Evolutionary conservation across 495 filamentous ascomycete genomes (phyloP).

Genomic region (Clavariopsis aquatica): DNA sequence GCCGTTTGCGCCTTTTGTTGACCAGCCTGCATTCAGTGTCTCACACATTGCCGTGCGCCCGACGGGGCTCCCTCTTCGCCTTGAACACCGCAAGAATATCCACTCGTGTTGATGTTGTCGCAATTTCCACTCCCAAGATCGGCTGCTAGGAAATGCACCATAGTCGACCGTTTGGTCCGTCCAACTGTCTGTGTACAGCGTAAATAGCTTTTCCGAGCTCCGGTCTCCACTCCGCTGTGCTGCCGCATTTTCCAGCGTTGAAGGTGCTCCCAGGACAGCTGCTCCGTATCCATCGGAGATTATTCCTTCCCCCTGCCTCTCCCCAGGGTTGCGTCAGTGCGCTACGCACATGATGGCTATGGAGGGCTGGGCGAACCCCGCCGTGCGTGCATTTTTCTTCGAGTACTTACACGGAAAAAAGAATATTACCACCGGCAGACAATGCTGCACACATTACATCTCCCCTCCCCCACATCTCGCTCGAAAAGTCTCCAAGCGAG

Average conservation of each 20-base stretch:
- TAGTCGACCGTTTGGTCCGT: neutral
- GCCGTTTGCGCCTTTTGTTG: too few species aligned
- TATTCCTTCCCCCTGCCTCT: neutral
- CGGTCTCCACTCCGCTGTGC: neutral
- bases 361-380: neutral
- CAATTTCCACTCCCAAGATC: neutral
- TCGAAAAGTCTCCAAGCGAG: neutral
- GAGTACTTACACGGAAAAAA: too few species aligned
- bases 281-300: conserved; percentile 7
- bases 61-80: neutral
- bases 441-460: too few species aligned
- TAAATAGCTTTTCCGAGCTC: neutral
- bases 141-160: neutral
- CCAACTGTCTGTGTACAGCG: neutral
- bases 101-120: neutral
- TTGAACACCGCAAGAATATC: neutral
- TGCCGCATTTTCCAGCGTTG: neutral
- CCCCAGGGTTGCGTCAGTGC: neutral
- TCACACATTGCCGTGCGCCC: neutral
- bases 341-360: neutral
- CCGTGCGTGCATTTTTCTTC: neutral
- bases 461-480: neutral
- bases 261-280: neutral
- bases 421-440: neutral
- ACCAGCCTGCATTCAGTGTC: neutral